These are phyloP conservation scores for Atractiella rhizophila DNA, from an alignment of 768 basidiomycete species.

Conservation along the genomic window DNA sequence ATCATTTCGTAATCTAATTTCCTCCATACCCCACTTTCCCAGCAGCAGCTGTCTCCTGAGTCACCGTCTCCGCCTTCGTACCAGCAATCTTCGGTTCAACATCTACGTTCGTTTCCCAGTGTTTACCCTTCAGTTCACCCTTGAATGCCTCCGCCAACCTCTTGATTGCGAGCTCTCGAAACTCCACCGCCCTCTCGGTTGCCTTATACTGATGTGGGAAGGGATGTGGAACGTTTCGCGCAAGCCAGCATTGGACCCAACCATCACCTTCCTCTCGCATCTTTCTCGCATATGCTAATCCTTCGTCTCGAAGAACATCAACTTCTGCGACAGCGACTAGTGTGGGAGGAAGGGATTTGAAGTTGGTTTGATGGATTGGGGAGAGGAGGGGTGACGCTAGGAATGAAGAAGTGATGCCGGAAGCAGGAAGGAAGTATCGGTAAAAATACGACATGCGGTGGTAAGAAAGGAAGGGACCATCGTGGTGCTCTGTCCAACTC, in stretches of 20 bases:
- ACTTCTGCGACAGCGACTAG: slow-evolving; percentile 7
- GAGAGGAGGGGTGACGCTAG: slow-evolving; percentile 1
- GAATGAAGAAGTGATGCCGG: background rate
- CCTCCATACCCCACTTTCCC: too few species aligned
- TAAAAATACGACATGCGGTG: slow-evolving; percentile 7
- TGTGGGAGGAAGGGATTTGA: slow-evolving; percentile 6
- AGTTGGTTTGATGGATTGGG: too few species aligned
- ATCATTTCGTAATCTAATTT: too few species aligned
- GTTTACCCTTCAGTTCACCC: background rate
- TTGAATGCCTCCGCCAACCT: slow-evolving; percentile 2
- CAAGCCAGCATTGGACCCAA: slow-evolving; percentile 5
- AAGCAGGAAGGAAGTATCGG: slow-evolving; percentile 6
- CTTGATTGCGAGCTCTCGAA: background rate
- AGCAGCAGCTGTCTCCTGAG: too few species aligned
- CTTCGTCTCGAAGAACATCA: slow-evolving; percentile 6
- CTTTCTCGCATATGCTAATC: slow-evolving; percentile 4
- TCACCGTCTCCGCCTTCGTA: too few species aligned
- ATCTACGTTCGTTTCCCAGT: slow-evolving; percentile 3
- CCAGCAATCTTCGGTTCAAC: too few species aligned
- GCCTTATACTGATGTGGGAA: slow-evolving; percentile 7
- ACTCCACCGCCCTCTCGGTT: slow-evolving; percentile 1
- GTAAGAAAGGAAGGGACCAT: slow-evolving; percentile 4
- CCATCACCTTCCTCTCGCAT: background rate
- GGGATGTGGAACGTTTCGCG: slow-evolving; percentile 3
- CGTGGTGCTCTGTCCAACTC: slow-evolving; percentile 4